Evolutionary conservation across 73 alveolate genomes (phyloP), one percentile per base, ranked within the genome.

Genomic region (Stentor roeselii): DNA sequence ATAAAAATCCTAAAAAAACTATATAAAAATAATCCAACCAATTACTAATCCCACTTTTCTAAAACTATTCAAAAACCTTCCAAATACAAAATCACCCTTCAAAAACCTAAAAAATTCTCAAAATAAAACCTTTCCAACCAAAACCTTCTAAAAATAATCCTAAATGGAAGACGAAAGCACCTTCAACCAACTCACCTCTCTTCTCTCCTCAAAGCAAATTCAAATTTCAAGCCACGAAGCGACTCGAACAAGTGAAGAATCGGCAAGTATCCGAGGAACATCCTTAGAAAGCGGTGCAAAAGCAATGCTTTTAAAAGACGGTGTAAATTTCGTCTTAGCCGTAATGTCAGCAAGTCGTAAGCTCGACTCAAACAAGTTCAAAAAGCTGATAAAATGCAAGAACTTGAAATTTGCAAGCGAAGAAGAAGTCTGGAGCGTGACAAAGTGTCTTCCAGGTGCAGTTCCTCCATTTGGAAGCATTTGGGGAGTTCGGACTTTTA

Each of bases 401-500:
- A 90, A 96, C 75, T 80, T 96, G 75, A 95, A 98, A 87, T 96
- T 97, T 92, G 98, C 98, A 0, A 92, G 94, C 21, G 93, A 91
- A 60, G 97, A 97, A 78, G 99, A 97, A 90, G 98, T 97, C 59
- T 87, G 14, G 80, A 80, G 82, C 2, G 83, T 88, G 35, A 97
- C 99, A 59, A 94, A 93, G 60, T 96, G 99, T 60, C 78, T 96
- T n/a, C 98, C 96, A 82, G 99, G 99, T 11, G 99, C 99, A n/a
- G 99, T 97, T 15, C 99, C 99, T 11, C 99, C 99, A 15, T 97
- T 97, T 91, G 99, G 99, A 2, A 86, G 97, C 40, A 82, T 95
- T 67, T 97, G 92, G 86, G 91, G 91, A 27, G 83, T 95, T 32
- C 82, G 92, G 61, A 96, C 99, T 75, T 89, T 88, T 85, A 85